Conservation (phyloP, 768 basidiomycete genomes). For the Leccinum truebloodii region DNA sequence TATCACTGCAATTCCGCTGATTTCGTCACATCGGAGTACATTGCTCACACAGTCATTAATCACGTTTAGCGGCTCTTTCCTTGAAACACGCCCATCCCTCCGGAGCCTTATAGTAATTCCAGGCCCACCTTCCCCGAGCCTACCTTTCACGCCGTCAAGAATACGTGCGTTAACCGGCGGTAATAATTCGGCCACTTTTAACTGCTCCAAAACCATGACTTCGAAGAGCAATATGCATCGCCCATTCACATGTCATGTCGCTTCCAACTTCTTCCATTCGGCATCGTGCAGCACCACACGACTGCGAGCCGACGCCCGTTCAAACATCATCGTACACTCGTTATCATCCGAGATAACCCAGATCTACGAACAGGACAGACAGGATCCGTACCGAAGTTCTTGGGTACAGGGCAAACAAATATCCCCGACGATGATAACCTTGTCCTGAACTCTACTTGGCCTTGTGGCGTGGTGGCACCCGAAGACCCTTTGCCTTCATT, state of each 20-base stretch:
- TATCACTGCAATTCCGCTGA: background rate
- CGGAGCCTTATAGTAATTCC: slow-evolving; percentile 6
- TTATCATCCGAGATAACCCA: slow-evolving; percentile 1
- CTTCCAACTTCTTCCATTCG: background rate
- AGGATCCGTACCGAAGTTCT: background rate
- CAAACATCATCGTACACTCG: slow-evolving; percentile 12
- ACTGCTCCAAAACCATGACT: background rate
- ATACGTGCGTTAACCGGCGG: background rate
- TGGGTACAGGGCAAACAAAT: slow-evolving; percentile 7
- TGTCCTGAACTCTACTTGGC: slow-evolving; percentile 24
- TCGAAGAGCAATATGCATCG: background rate
- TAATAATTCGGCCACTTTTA: background rate
- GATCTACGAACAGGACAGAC: slow-evolving; percentile 2
- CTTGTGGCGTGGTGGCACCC: slow-evolving; percentile 56
- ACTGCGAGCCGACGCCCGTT: background rate
- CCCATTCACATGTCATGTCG: background rate
- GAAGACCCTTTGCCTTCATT: slow-evolving; percentile 75
- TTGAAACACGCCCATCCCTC: slow-evolving; percentile 14
- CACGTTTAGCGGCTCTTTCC: slow-evolving; percentile 13
- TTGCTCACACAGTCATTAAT: background rate
- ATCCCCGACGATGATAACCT: slow-evolving; percentile 14
- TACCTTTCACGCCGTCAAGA: no score
- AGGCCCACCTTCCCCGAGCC: slow-evolving; percentile 5
- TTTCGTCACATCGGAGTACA: background rate
- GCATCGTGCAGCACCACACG: background rate